Evolutionary conservation across 1,284 basidiomycete genomes (phyloP).

Genomic region (Bondarzewia mesenterica): DNA sequence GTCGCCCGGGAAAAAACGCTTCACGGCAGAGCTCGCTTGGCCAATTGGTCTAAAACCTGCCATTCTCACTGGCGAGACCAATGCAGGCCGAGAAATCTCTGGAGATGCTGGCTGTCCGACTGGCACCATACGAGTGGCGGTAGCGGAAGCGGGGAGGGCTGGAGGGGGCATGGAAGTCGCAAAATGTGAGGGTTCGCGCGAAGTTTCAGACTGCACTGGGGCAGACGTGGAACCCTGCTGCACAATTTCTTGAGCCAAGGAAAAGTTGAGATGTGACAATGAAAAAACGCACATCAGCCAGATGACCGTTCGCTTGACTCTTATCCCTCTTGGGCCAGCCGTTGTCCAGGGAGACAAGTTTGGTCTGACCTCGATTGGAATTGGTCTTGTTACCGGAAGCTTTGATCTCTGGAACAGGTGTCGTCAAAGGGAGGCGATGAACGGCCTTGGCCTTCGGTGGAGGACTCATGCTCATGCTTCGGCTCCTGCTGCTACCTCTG

Average conservation of each 20-base stretch:
- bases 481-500: slow-evolving; percentile 25
- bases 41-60: slow-evolving; percentile 60
- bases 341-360: slow-evolving; percentile 18
- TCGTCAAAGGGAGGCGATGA: slow-evolving; percentile 50
- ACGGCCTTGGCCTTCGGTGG: slow-evolving; percentile 40
- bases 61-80: slow-evolving; percentile 25
- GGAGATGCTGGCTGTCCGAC: slow-evolving; percentile 3
- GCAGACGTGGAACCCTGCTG: too few species aligned
- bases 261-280: neutral
- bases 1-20: slow-evolving; percentile 65
- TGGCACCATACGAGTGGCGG: neutral
- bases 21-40: slow-evolving; percentile 47
- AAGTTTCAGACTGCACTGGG: too few species aligned
- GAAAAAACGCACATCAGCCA: slow-evolving; percentile 17
- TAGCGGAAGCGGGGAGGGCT: slow-evolving; percentile 7
- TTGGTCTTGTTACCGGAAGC: slow-evolving; percentile 18
- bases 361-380: slow-evolving; percentile 17
- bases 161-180: slow-evolving; percentile 16
- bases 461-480: slow-evolving; percentile 36
- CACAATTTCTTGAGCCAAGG: too few species aligned
- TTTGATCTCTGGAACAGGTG: slow-evolving; percentile 33
- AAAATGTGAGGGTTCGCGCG: neutral
- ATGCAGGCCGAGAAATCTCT: neutral
- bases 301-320: slow-evolving; percentile 9
- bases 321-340: slow-evolving; percentile 14